Percentiles rank a stretch among this genome's conserved stretches.
Evolutionary conservation across 2,329 filamentous ascomycete genomes (phyloP).

Genomic region (Cordyceps cateniannulata): DNA sequence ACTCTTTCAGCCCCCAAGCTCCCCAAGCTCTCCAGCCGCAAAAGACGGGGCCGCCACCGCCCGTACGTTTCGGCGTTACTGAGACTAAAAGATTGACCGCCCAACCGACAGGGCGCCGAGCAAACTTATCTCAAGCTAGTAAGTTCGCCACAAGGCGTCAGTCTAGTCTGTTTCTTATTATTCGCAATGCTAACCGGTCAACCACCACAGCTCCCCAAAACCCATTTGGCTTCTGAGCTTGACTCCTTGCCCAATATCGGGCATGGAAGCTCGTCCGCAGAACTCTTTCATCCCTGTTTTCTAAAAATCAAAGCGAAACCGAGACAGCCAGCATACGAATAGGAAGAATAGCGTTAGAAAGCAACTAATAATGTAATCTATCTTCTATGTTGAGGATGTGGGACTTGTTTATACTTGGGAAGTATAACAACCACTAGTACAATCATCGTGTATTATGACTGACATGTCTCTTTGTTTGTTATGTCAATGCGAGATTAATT

Average conservation of each 20-base stretch:
- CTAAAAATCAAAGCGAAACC: background rate
- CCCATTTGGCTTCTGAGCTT: conserved; percentile 43
- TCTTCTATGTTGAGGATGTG: background rate
- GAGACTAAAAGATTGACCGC: conserved; percentile 71
- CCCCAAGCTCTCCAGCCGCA: conserved; percentile 41
- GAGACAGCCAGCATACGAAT: background rate
- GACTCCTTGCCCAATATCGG: background rate
- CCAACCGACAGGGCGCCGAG: conserved; percentile 82
- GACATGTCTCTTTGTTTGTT: background rate
- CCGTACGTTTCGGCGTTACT: conserved; percentile 80
- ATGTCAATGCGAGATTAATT: background rate
- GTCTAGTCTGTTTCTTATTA: background rate
- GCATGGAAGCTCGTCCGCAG: background rate
- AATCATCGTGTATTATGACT: background rate
- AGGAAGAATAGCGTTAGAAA: background rate
- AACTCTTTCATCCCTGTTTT: background rate
- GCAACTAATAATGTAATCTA: conserved; percentile 5
- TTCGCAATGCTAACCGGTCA: background rate
- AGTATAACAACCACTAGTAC: background rate
- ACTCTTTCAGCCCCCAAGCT: conserved; percentile 41
- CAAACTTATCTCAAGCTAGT: conserved; percentile 94
- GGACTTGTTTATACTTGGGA: background rate
- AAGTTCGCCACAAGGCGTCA: conserved; percentile 36
- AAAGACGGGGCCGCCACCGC: conserved; percentile 64
- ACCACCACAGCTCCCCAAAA: conserved; percentile 41